A percentile compares a stretch with the other conserved stretches of the same genome.
phyloP scores from a whole-genome alignment of 2,329 filamentous ascomycete species.

The Helotiales sp. region DNA sequence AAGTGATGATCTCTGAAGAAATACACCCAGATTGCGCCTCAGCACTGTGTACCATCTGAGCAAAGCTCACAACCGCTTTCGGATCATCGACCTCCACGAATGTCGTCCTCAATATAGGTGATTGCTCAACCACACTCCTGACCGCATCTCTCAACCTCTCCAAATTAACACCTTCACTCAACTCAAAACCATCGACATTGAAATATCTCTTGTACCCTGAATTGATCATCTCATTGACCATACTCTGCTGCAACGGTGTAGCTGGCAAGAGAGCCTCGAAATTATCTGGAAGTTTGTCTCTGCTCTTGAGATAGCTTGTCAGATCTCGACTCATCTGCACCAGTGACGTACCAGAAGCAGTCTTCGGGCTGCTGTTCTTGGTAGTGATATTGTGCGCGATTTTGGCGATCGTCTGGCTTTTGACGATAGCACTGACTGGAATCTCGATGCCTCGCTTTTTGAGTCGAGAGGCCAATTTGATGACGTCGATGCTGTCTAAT shows the following conservation, averaged over 20 bases:
- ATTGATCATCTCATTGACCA: constrained; percentile 80
- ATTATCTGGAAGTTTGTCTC: constrained; percentile 45
- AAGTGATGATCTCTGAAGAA: not conserved
- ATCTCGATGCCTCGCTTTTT: constrained; percentile 64
- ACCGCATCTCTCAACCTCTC: constrained; percentile 65
- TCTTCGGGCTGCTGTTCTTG: constrained; percentile 18
- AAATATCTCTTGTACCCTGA: constrained; percentile 80
- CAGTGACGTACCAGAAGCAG: constrained; percentile 24
- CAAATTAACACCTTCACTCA: constrained; percentile 61
- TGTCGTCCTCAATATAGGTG: constrained; percentile 75
- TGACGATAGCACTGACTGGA: constrained; percentile 79
- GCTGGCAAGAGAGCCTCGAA: constrained; percentile 70
- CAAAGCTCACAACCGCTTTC: constrained; percentile 57
- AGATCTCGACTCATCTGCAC: constrained; percentile 45
- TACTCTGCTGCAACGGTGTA: constrained; percentile 84
- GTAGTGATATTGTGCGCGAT: constrained; percentile 52
- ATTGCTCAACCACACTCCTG: constrained; percentile 59
- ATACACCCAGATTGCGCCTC: not conserved
- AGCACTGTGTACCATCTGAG: constrained; percentile 55
- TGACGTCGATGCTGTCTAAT: constrained; percentile 89
- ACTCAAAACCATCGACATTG: constrained; percentile 77
- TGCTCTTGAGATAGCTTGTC: constrained; percentile 45
- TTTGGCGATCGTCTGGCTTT: constrained; percentile 66
- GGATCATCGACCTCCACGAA: constrained; percentile 72
- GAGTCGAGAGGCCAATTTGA: constrained; percentile 78